Evolutionary conservation across 805 yeast genomes (phyloP).

Genomic region (Candida glaebosa): DNA sequence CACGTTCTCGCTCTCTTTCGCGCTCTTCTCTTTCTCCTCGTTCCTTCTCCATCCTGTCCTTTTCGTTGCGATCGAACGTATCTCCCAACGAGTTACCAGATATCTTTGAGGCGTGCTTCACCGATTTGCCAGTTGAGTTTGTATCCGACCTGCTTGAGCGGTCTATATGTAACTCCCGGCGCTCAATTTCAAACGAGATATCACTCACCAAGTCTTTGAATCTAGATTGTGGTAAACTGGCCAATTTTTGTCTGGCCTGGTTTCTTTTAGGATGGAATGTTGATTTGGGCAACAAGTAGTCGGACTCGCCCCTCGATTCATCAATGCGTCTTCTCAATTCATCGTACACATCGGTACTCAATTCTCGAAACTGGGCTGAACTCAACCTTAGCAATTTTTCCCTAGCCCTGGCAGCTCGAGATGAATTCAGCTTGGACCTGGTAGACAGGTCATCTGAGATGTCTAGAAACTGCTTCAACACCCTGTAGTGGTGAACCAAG

Average conservation of each 20-base stretch:
- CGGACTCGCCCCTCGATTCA: constrained; percentile 56
- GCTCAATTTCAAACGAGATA: constrained; percentile 79
- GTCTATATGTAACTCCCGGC: constrained; percentile 55
- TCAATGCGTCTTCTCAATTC: constrained; percentile 78
- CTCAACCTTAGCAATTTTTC: constrained; percentile 81
- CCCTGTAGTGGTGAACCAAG: constrained; percentile 45
- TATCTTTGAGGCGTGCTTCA: background rate
- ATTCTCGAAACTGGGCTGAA: constrained; percentile 77
- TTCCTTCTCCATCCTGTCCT: background rate
- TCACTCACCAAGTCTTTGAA: constrained; percentile 91
- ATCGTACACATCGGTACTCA: constrained; percentile 92
- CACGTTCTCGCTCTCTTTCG: background rate
- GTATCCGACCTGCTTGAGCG: background rate
- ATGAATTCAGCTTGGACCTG: constrained; percentile 39
- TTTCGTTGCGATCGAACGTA: background rate
- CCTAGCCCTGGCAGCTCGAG: constrained; percentile 78
- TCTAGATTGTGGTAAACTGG: constrained; percentile 74
- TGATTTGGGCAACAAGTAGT: constrained; percentile 63
- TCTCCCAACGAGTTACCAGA: background rate
- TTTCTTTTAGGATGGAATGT: constrained; percentile 90
- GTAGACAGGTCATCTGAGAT: constrained; percentile 44
- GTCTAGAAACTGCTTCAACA: constrained; percentile 48
- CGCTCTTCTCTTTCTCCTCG: background rate
- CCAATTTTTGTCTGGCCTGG: constrained; percentile 89
- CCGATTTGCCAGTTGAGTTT: background rate